Evolutionary conservation across 495 filamentous ascomycete species (phyloP), one percentile per base, ranked within the genome.

Genomic region (Tuber calosporum): DNA sequence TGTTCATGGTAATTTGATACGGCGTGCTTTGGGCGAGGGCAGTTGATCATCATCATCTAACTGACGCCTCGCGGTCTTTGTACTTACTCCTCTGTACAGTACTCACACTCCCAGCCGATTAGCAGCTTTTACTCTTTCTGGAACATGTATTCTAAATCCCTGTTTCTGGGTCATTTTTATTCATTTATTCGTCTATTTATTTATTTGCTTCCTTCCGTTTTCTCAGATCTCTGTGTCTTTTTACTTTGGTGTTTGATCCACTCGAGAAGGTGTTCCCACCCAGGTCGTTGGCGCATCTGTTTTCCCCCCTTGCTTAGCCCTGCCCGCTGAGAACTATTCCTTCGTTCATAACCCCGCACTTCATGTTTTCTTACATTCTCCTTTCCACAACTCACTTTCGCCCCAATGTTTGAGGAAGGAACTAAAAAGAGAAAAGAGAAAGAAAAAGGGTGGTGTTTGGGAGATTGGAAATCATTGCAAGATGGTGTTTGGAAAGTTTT

Each of bases 1-100:
- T 34, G 53, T 34, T 62, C 13, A 62, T 62, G 53, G 53, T 19
- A 26, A 62, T 62, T 62, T 62, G 53, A 34, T 62, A 34, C 53
- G 53, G 53, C 30, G 26, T 30, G 26, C 53, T 62, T 62, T 34
- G 26, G 53, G 53, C 26, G 53, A 62, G 53, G 53, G 13, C 26
- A 30, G 53, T 62, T 34, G 53, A 34, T 34, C 26, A 43, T 43
- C 26, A 43, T 43, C 42, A 62, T 34, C 53, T 26, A 34, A 62
- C 53, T 62, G 26, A 34, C 26, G 11, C 26, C 53, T 62, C 34
- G 53, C 26, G 26, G 26, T 34, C 34, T 62, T 62, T 62, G 53
- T 62, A 62, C 26, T 34, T 62, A 62, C 53, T 62, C 53, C 26
- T 62, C 53, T 62, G 53, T 58, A 58, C 53, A 30, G 53, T 62